phyloP scores from a whole-genome alignment of 768 basidiomycete species.

The Epithele typhae region DNA sequence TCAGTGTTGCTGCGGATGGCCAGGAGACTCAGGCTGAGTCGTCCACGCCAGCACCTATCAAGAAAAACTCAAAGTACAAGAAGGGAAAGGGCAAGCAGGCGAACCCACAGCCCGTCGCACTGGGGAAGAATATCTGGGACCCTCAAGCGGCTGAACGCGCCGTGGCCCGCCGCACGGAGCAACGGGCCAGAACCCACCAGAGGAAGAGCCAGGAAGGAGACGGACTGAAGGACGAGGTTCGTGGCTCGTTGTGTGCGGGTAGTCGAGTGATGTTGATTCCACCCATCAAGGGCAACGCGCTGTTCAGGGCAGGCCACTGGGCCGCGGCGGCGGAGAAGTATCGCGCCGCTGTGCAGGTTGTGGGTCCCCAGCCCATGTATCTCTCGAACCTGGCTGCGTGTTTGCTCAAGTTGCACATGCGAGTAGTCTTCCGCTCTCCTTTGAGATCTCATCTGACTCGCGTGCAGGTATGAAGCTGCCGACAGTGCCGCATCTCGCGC shows the following conservation, averaged over 20 bases:
- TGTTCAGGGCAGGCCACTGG: constrained; percentile 36
- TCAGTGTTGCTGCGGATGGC: no score
- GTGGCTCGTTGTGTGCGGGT: not conserved
- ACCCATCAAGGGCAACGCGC: constrained; percentile 38
- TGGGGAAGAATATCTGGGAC: no score
- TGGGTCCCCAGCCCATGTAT: constrained; percentile 35
- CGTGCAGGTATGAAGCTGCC: constrained; percentile 25
- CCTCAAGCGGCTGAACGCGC: no score
- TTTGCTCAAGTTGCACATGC: constrained; percentile 36
- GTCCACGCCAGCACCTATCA: not conserved
- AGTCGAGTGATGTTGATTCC: not conserved
- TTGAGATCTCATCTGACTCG: constrained; percentile 11
- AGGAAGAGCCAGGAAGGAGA: constrained; percentile 23
- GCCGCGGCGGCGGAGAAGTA: constrained; percentile 37
- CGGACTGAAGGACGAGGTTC: constrained; percentile 27
- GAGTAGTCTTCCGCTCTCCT: constrained; percentile 2
- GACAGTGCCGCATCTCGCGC: constrained; percentile 25
- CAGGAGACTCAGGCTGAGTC: not conserved
- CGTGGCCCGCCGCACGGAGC: not conserved
- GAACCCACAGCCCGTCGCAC: no score
- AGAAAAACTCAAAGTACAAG: constrained; percentile 2
- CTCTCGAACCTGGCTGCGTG: constrained; percentile 40
- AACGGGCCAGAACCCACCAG: constrained; percentile 16
- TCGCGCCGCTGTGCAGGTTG: constrained; percentile 32
- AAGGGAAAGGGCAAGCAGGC: no score